Base-by-base conservation (phyloP, 1,284 basidiomycete species). In the Cryptococcus jaspeensis region DNA sequence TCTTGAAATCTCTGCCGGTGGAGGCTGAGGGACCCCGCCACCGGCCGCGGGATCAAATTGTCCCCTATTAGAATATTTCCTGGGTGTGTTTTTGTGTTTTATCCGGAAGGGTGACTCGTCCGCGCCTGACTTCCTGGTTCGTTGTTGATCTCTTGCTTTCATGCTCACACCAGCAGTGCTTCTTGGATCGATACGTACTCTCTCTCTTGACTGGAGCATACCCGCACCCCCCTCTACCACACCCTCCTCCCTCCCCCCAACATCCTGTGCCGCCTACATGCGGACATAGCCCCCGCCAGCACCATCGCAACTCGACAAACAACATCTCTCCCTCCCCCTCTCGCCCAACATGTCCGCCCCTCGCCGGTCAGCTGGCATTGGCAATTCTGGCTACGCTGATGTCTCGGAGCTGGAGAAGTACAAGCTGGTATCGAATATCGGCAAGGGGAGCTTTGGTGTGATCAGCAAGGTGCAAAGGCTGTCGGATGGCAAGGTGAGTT, bases 401-500 rank as follows among this genome's bases (percentile, higher is more conserved):
- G 69, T 69, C 82, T 67, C 70, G 7, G 75, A 78, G 61, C 80
- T 92, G 43, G 85, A 88, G 62, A 83, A 85, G 56, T 96, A 95
- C 72, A 92, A 94, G 63, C 81, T 90, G 5, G 81, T 94, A 49
- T 91, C 93, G 65, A 83, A 95, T 60, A 95, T 99, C 54, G 94
- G 95, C 7, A 95, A 93, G 66, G 94, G 94, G n/a, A 91, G 90
- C 11, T 99, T 98, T 80, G 94, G 95, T 1, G 88, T 95, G 63
- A 97, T 98, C 66, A 86, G 91, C 61, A 96, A 95, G 80, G 92
- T 97, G 18, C 82, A 86, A 61, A 81, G 94, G 65, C 88, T 90
- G 72, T 78, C 84, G 7, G 95, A 98, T 77, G 91, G 91, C 48
- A 72, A 85, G 74, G 92, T 93, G 65, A 66, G 88, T 84, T 32